Evolutionary conservation across 192 early-diverging fungal genomes (phyloP).

Genomic region (Radiomyces spectabilis): DNA sequence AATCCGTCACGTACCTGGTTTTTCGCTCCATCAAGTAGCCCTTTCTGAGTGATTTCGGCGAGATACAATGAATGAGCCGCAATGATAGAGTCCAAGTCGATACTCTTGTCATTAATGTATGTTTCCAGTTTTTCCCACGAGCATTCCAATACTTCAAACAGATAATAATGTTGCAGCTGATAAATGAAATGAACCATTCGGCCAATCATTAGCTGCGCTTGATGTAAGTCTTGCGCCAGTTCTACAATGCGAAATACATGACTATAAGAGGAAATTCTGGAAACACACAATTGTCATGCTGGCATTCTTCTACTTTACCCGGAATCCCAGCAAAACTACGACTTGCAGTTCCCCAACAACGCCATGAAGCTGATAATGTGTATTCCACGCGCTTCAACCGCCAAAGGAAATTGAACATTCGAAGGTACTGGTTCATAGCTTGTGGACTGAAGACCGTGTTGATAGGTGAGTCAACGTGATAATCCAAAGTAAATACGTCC

Average conservation of each 20-base stretch:
- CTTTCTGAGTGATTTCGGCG: slow-evolving; percentile 53
- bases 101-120: slow-evolving; percentile 45
- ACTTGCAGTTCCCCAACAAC: slow-evolving; percentile 62
- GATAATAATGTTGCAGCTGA: slow-evolving; percentile 89
- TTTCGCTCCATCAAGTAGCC: slow-evolving; percentile 44
- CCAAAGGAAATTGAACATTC: slow-evolving; percentile 86
- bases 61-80: slow-evolving; percentile 75
- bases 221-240: slow-evolving; percentile 55
- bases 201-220: slow-evolving; percentile 57
- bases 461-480: slow-evolving; percentile 75
- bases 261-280: background rate
- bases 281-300: slow-evolving; percentile 18
- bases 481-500: slow-evolving; percentile 91
- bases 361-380: slow-evolving; percentile 68
- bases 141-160: slow-evolving; percentile 88
- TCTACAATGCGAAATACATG: slow-evolving; percentile 23
- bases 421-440: slow-evolving; percentile 73
- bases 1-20: slow-evolving; percentile 37
- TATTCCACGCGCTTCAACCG: slow-evolving; percentile 82
- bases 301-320: slow-evolving; percentile 32
- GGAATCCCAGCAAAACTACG: slow-evolving; percentile 39
- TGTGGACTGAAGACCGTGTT: slow-evolving; percentile 71
- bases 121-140: slow-evolving; percentile 78
- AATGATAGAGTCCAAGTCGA: slow-evolving; percentile 77
- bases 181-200: slow-evolving; percentile 94